Base-by-base conservation (phyloP, 345 rosid species). In the Trapa bicornis region DNA sequence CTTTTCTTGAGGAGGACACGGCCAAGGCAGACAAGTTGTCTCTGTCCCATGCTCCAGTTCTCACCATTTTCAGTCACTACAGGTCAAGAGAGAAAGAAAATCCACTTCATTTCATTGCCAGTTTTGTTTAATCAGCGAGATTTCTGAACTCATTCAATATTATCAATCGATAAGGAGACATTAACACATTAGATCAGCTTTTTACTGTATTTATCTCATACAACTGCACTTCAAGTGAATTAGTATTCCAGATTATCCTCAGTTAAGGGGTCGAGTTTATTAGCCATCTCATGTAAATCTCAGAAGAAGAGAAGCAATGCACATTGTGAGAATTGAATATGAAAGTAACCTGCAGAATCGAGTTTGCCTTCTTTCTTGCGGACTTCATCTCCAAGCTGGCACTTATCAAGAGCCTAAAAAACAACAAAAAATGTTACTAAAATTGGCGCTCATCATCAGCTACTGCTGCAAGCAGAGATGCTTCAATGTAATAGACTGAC, bases 21-120 rank as follows among this genome's bases (percentile, higher is more conserved):
- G 0, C 96, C 92, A 0, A 92, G 87, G 72, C 96, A 92, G 7
- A 86, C 89, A 0, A 92, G 81, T 72, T 92, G 96, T 69, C 93
- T 83, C 79, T 92, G 96, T 13, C 98, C 96, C 91, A 88, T 86
- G 68, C 98, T 92, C 96, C 98, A 92, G 71, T 89, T 92, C 69
- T 86, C 96, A 70, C 98, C 96, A 72, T 92, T 92, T 71, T 92
- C 96, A 0, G 76, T 73, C 54, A 89, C 98, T 83, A 80, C 63
- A 45, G 48, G 13, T 2, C 7, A 6, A 16, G 60, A 54, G 8
- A 54, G 60, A 54, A 17, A 6, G 7, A n/a, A 54, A 54, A 32
- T 58, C 7, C 63, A 32, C 33, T n/a, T 22, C 11, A 53, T 4
- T n/a, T 54, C 33, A 7, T n/a, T 22, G n/a, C 16, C 17, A 50